Conservation (phyloP, 768 basidiomycete species). For the Leccinum sublutescens region DNA sequence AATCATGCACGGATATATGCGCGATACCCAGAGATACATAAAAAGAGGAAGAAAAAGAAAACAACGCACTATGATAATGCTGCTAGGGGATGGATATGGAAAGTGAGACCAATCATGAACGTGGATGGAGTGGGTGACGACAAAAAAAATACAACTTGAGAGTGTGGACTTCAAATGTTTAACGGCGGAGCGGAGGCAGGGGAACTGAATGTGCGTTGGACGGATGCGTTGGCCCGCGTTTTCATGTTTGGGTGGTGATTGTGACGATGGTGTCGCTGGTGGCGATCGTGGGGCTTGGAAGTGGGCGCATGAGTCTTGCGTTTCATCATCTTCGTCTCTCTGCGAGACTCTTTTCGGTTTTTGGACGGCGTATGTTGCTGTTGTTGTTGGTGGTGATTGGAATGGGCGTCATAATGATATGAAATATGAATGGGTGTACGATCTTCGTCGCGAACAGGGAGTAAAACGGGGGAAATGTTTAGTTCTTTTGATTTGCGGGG, state of each 20-base stretch:
- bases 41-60: neutral
- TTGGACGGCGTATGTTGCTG: constrained; percentile 42
- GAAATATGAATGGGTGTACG: constrained; percentile 48
- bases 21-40: constrained; percentile 23
- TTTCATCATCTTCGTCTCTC: constrained; percentile 67
- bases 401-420: constrained; percentile 33
- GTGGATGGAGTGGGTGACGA: constrained; percentile 8
- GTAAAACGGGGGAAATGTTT: constrained; percentile 49
- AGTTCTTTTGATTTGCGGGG: constrained; percentile 33
- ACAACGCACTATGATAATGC: constrained; percentile 9
- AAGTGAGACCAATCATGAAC: constrained; percentile 1
- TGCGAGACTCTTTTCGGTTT: constrained; percentile 59
- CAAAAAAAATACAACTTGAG: constrained; percentile 22
- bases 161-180: constrained; percentile 24
- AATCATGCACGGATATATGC: constrained; percentile 26
- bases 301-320: constrained; percentile 50
- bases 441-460: constrained; percentile 54
- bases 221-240: constrained; percentile 50
- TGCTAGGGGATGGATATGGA: constrained; percentile 12
- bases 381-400: constrained; percentile 33
- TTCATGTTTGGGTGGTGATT: constrained; percentile 68
- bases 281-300: constrained; percentile 39
- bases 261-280: constrained; percentile 49
- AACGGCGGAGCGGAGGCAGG: constrained; percentile 28
- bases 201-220: constrained; percentile 49